These are phyloP conservation scores for Botrytis medusae DNA, from an alignment of 2,329 filamentous ascomycete genomes.

Conservation along the genomic window DNA sequence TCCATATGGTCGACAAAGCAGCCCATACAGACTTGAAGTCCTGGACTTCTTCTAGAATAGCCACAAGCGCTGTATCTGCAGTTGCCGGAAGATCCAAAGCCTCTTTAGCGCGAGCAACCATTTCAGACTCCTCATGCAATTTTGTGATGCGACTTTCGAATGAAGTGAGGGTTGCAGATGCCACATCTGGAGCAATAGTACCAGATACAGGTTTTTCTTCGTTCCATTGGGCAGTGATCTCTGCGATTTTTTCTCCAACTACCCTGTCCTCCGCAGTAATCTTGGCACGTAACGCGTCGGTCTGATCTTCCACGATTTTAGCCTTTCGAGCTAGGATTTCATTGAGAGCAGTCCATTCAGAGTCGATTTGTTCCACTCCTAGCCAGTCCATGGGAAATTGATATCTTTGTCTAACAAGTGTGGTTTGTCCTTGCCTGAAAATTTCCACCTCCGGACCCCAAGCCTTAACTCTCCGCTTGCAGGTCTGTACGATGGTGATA, in stretches of 20 bases:
- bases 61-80: slow-evolving; percentile 76
- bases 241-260: slow-evolving; percentile 81
- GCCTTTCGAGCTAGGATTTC: slow-evolving; percentile 89
- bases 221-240: slow-evolving; percentile 85
- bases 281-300: slow-evolving; percentile 90
- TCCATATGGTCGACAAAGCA: slow-evolving; percentile 93
- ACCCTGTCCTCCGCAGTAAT: slow-evolving; percentile 92
- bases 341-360: slow-evolving; percentile 90
- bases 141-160: slow-evolving; percentile 85
- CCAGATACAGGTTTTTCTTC: slow-evolving; percentile 97
- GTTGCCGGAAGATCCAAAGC: slow-evolving; percentile 85
- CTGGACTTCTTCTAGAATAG: slow-evolving; percentile 90
- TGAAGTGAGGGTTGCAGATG: slow-evolving; percentile 74
- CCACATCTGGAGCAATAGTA: slow-evolving; percentile 85
- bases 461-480: slow-evolving; percentile 86
- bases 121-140: slow-evolving; percentile 83
- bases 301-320: slow-evolving; percentile 95
- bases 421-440: slow-evolving; percentile 94
- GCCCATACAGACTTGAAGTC: slow-evolving; percentile 99
- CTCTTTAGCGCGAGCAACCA: slow-evolving; percentile 96
- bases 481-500: slow-evolving; percentile 96
- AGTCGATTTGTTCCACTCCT: slow-evolving; percentile 92
- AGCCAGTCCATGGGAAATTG: slow-evolving; percentile 94
- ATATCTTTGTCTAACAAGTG: slow-evolving; percentile 85
- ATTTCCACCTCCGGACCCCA: slow-evolving; percentile 97